Base-by-base conservation (phyloP, 129 eudicot species). In the Pseudognaphalium luteoalbum region DNA sequence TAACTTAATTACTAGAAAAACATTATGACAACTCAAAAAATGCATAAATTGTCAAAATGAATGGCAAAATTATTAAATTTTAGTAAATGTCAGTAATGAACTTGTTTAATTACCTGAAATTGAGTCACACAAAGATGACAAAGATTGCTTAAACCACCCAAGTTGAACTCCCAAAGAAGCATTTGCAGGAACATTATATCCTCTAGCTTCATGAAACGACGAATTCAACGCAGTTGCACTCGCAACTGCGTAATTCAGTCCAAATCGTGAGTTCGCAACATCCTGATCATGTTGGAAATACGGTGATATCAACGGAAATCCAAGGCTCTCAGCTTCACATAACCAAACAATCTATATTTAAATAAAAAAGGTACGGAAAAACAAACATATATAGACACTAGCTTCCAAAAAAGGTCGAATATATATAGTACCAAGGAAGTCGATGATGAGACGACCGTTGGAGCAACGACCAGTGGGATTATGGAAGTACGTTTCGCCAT, bases 361-460 rank as follows among this genome's bases (percentile, higher is more conserved):
- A 64, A 14, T 15, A 32, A n/a, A 32, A n/a, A 29, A 16, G 28
- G 25, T 28, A 3, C 8, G 10, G 7, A 61, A 22, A 61, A 3
- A 12, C 1, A 7, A 9, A 33, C 28, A 25, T 25, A 63, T 6
- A 33, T 33, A 33, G 21, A 52, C 21, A 12, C 16, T 52, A 52
- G 5, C 59, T 14, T 52, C 20, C 19, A 52, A 14, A 12, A 63
- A 32, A 65, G 19, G 21, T 65, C 33, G 39, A 14, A 34, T 65
- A n/a, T 33, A 34, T 65, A n/a, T 17, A 15, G 19, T 78, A 86
- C 90, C 87, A 11, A 84, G 59, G 75, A 83, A 84, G 57, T 87
- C 90, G 14, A 86, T 37, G 16, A 86, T 29, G 71, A 86, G 87
- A 17, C 90, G 87, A 59, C 90, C 90, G 22, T 86, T 80, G 41